phyloP scores from a whole-genome alignment of 2,329 filamentous ascomycete species.

The Mycosphaerella sp. region DNA sequence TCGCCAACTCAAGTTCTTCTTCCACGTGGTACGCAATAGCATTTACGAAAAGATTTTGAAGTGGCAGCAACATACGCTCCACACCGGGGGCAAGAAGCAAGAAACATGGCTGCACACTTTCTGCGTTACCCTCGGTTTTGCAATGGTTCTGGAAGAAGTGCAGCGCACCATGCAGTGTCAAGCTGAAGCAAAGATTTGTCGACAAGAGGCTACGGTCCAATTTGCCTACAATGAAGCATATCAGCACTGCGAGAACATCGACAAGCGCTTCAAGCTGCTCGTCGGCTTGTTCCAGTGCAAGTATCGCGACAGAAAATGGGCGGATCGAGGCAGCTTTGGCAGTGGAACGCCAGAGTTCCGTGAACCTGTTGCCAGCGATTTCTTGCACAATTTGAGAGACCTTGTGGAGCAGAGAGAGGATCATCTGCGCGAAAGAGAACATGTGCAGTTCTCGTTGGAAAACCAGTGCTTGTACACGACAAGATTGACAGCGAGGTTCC shows the following conservation, averaged over 20 bases:
- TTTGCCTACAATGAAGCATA: constrained; percentile 27
- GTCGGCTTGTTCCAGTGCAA: constrained; percentile 45
- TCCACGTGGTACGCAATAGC: constrained; percentile 39
- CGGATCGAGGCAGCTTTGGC: constrained; percentile 34
- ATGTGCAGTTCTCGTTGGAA: constrained; percentile 35
- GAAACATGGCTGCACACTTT: constrained; percentile 44
- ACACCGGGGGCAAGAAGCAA: constrained; percentile 38
- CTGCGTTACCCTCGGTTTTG: constrained; percentile 43
- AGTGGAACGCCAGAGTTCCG: constrained; percentile 37
- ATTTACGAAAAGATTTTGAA: constrained; percentile 42
- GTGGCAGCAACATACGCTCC: constrained; percentile 44
- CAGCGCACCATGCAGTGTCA: constrained; percentile 44
- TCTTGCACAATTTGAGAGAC: constrained; percentile 35
- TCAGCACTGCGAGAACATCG: constrained; percentile 41
- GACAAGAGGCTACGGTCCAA: constrained; percentile 22
- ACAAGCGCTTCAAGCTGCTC: constrained; percentile 41
- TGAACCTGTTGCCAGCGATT: constrained; percentile 33
- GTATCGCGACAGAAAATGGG: constrained; percentile 40
- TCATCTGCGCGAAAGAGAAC: constrained; percentile 36
- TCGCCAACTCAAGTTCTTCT: constrained; percentile 48
- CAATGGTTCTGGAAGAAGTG: constrained; percentile 45
- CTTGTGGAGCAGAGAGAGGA: constrained; percentile 40
- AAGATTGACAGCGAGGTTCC: constrained; percentile 40
- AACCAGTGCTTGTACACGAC: constrained; percentile 40
- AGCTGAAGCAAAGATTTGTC: constrained; percentile 35